Evolutionary conservation across 805 yeast genomes (phyloP), one percentile per base, ranked within the genome.

Genomic region (Metschnikowia henanensis): DNA sequence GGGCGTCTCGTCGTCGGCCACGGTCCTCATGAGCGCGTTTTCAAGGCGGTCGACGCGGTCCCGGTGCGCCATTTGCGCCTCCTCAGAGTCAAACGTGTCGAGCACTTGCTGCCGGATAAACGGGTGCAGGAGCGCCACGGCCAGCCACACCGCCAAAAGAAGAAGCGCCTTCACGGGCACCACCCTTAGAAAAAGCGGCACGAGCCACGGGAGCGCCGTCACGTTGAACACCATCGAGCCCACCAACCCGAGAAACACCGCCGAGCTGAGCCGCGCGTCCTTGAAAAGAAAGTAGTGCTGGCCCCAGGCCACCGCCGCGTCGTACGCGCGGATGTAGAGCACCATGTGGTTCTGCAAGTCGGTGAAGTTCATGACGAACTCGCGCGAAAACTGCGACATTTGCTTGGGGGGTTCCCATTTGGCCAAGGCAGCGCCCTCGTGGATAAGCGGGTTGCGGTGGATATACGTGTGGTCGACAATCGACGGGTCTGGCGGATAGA

Each of bases 271-370:
- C 26, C 75, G 66, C 55, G 83, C 87, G 58, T 84, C 81, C 44
- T 73, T 71, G 61, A 83, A 88, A 56, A 75, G 83, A 1, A 84
- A 78, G 59, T 81, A 81, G 44, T 77, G 80, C 17, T 68, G 64
- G 25, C 85, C 68, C 33, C 77, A 43, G 52, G 70, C 63, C 17
- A 73, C 67, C 4, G 79, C 39, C 18, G 72, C 71, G 62, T 89
- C 92, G 73, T 82, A 88, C 0, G 71, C 64, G 10, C 67, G 60
- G 8, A 84, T 81, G 59, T 83, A 87, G 12, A 81, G 56, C 23
- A 82, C 58, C 87, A 86, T 83, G 56, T 81, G 84, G 59, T 89
- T 89, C 58, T 89, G 96, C 46, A 88, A 68, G 66, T 89, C 96
- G 1, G 95, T 87, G 55, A 87, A 68, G 59, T 89, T 89, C 44